Conservation (phyloP, 345 rosid genomes). For the Anastatica hierochuntica region DNA sequence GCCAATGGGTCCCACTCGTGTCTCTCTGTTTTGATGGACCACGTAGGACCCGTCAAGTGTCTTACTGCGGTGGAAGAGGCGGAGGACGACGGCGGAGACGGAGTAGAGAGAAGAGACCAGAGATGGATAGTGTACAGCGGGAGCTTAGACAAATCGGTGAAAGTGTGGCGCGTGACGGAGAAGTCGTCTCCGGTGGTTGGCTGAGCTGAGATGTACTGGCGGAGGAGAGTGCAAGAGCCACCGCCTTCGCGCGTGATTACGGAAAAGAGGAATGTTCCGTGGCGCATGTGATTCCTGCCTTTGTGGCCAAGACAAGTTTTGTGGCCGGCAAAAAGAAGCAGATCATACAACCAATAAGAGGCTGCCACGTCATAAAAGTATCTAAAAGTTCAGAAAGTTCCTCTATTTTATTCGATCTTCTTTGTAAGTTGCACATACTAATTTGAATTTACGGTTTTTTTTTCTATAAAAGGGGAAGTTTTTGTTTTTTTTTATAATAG, state of each 20-base stretch:
- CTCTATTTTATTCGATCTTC: conserved; percentile 12
- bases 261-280: conserved; percentile 14
- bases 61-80: conserved; percentile 59
- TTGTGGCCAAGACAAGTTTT: conserved; percentile 20
- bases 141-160: conserved; percentile 73
- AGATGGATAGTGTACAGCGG: conserved; percentile 75
- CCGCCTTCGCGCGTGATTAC: conserved; percentile 10
- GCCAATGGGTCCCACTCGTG: conserved; percentile 44
- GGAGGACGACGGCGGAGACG: conserved; percentile 10
- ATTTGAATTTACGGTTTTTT: too few relatives aligned
- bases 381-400: conserved; percentile 1
- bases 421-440: conserved; percentile 21
- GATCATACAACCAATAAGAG: not conserved
- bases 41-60: conserved; percentile 79
- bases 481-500: not conserved
- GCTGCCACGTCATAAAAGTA: conserved; percentile 10
- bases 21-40: conserved; percentile 58
- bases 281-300: conserved; percentile 6
- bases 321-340: conserved; percentile 26
- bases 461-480: too few relatives aligned
- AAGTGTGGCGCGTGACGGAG: conserved; percentile 74
- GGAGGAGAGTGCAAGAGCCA: not conserved
- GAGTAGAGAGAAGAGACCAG: not conserved
- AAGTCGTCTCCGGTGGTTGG: conserved; percentile 17
- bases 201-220: not conserved